Base-by-base conservation (phyloP, 495 filamentous ascomycete genomes). In the Aspergillus incahuasiensis region DNA sequence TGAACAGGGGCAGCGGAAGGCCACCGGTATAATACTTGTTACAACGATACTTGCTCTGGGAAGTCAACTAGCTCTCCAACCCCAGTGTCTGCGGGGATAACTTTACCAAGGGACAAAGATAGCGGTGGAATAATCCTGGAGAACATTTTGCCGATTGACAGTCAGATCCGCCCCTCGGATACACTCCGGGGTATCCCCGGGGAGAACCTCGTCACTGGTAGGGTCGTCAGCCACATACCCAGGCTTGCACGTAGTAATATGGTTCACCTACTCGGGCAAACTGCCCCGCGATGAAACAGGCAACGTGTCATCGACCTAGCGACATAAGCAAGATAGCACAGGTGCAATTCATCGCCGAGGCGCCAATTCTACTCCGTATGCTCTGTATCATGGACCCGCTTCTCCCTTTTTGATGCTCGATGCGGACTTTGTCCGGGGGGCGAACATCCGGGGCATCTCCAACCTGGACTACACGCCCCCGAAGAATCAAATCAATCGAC, bases 361-460 rank as follows among this genome's bases (percentile, higher is more conserved):
- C 34, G 53, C 53, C 34, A 48, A 55, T 44, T 40, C 19, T 51
- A 11, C n/a, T 35, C 6, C 9, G 32, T 35, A 35, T 35, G 13
- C 32, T 50, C n/a, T 50, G 19, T 38, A 50, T 50, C 22, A n/a
- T 35, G 20, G 49, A 15, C 30, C 30, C 45, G 45, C 25, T 15
- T 34, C 24, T 48, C 12, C 46, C 25, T n/a, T n/a, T n/a, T n/a
- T n/a, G n/a, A 41, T 51, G 35, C 41, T 8, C 35, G 20, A 25
- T 46, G 6, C 34, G 45, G 53, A 55, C 35, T 42, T 34, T 55
- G 45, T 43, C 53, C 53, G 35, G 44, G n/a, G 52, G 43, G 22
- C 22, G 8, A 30, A 34, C 22, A 49, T 49, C 46, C 30, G 46
- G 30, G 9, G 46, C 46, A n/a, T 30, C 32, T n/a, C 13, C 21